Conservation (phyloP, 441 rosid species). For the Rhodomyrtus psidioides region DNA sequence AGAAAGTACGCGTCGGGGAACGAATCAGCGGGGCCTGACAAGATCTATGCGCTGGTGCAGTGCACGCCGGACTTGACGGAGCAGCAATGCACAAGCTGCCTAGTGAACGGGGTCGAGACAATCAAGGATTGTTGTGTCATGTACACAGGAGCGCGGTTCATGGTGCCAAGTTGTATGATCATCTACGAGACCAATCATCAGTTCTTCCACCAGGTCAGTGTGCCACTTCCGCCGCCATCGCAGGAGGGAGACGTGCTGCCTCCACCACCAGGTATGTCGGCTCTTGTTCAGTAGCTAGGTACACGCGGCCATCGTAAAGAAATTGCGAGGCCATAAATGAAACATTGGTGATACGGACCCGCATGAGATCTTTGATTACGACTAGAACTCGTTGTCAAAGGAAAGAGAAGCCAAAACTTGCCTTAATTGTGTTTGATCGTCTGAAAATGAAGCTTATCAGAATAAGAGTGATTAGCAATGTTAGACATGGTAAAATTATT, state of each 20-base stretch:
- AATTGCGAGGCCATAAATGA: no score
- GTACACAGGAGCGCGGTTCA: not conserved
- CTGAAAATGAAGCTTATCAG: not conserved
- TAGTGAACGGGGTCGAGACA: no score
- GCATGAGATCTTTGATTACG: not conserved
- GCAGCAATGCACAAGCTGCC: no score
- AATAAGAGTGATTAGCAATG: not conserved
- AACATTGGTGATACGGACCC: no score
- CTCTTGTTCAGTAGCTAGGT: not conserved
- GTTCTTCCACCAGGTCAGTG: not conserved
- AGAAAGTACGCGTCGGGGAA: no score
- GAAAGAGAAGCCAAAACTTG: not conserved
- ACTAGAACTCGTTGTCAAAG: not conserved
- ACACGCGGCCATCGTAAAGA: not conserved
- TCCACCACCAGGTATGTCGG: not conserved
- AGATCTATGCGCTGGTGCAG: no score
- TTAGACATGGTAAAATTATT: no score
- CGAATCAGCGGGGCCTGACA: no score
- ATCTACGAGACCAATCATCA: fast-evolving
- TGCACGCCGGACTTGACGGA: no score
- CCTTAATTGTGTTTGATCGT: not conserved
- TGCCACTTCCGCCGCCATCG: not conserved
- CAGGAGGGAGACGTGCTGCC: not conserved
- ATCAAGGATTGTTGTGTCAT: no score
- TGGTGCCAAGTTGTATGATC: not conserved